Conservation (phyloP, 441 rosid genomes). For the Jatropha multifida region DNA sequence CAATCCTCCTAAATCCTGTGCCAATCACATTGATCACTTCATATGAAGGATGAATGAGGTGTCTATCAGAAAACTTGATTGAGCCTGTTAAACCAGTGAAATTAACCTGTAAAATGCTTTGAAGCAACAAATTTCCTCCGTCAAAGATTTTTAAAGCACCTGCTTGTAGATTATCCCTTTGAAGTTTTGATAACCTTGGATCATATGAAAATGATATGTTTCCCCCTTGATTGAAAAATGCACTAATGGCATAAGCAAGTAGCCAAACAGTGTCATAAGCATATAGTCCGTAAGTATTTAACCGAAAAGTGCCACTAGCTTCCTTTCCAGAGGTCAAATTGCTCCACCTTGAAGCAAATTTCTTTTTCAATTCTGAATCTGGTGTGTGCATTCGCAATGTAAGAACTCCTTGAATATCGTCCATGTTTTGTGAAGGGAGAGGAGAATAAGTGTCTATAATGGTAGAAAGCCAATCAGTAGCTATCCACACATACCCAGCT, state of each 20-base stretch:
- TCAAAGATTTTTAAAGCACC: conserved; percentile 67
- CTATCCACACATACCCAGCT: conserved; percentile 76
- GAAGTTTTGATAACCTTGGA: not conserved
- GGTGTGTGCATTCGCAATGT: conserved; percentile 67
- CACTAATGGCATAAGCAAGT: conserved; percentile 57
- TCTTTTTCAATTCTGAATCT: conserved; percentile 50
- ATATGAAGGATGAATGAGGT: conserved; percentile 64
- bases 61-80: conserved; percentile 50
- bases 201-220: conserved; percentile 4
- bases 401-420: conserved; percentile 69
- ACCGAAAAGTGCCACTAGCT: conserved; percentile 36
- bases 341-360: conserved; percentile 59
- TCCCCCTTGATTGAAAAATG: conserved; percentile 55
- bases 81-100: conserved; percentile 68
- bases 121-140: conserved; percentile 57
- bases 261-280: conserved; percentile 95
- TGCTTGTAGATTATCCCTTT: not conserved
- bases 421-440: conserved; percentile 38
- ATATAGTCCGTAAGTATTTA: conserved; percentile 61
- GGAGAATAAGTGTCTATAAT: conserved; percentile 58
- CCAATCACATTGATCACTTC: conserved; percentile 80
- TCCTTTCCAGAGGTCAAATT: conserved; percentile 46
- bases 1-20: conserved; percentile 59
- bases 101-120: conserved; percentile 49
- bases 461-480: conserved; percentile 76